Evolutionary conservation across 2,329 filamentous ascomycete species (phyloP), one percentile per base, ranked within the genome.

Genomic region (Neopestalotiopsis clavispora): DNA sequence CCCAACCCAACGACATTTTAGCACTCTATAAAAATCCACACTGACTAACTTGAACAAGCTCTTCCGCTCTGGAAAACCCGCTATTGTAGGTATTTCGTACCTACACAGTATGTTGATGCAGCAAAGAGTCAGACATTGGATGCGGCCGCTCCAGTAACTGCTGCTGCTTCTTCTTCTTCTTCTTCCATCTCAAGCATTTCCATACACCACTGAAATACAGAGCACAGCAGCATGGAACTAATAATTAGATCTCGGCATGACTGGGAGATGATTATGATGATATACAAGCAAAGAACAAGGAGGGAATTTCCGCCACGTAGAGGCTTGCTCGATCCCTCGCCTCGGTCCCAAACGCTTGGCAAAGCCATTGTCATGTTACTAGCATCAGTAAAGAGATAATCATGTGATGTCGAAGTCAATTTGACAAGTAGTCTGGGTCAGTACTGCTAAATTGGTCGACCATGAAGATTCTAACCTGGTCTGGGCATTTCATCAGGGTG

Each of bases 31-130:
- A 23, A 5, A 9, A 30, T 6, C n/a, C 57, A 20, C 23, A 30
- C 49, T 23, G 20, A 56, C 57, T 59, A 59, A 23, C 57, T 23
- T 28, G 57, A 59, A 34, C 57, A 30, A 59, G 57, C 23, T 59
- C 14, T 59, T 59, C 23, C 57, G 23, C 57, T 52, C 17, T 52
- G 20, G 17, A 10, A 28, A 14, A 3, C 28, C 56, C 56, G 9
- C 56, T 32, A 4, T 32, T 7, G 6, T 10, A 30, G 12, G 56
- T 59, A 59, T 28, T 28, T 28, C 57, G 23, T 17, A 28, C 57
- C 14, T 59, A 4, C 20, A 30, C 23, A 28, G 23, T 59, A 59
- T 28, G 23, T 59, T 10, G 57, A 13, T 17, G 23, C 23, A 28
- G 23, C 23, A 28, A 28, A 28, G 23, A 3, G 45, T 14, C 13